Evolutionary conservation across 1,284 basidiomycete species (phyloP).

Genomic region (Ustilago trichophora): DNA sequence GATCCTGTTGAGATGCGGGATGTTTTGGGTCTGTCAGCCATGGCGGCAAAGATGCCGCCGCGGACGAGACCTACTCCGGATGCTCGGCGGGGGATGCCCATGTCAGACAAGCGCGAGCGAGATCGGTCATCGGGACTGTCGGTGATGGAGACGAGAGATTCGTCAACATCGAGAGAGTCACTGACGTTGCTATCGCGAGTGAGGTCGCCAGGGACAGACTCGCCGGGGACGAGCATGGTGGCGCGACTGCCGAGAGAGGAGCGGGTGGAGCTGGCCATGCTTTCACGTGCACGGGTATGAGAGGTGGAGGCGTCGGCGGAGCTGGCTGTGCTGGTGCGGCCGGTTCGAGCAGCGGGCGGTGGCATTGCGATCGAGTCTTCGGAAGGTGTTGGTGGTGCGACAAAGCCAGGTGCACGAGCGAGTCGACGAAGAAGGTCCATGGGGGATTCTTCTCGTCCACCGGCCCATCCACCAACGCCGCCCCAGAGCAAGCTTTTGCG

Average conservation of each 20-base stretch:
- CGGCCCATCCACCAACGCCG: slow-evolving; percentile 46
- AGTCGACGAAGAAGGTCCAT: slow-evolving; percentile 45
- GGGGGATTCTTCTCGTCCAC: slow-evolving; percentile 48
- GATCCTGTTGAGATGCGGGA: slow-evolving; percentile 31
- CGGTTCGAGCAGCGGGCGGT: slow-evolving; percentile 13
- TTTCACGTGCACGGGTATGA: slow-evolving; percentile 15
- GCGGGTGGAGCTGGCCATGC: slow-evolving; percentile 15
- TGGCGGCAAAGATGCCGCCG: slow-evolving; percentile 44
- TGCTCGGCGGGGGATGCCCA: slow-evolving; percentile 35
- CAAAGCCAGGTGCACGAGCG: slow-evolving; percentile 42
- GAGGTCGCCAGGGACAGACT: slow-evolving; percentile 46
- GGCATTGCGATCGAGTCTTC: slow-evolving; percentile 41
- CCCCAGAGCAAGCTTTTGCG: slow-evolving; percentile 44
- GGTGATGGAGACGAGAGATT: background rate
- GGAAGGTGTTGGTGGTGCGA: slow-evolving; percentile 36
- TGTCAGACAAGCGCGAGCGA: slow-evolving; percentile 29
- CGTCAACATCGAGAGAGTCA: slow-evolving; percentile 33
- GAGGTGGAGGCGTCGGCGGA: slow-evolving; percentile 8
- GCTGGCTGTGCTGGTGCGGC: slow-evolving; percentile 18
- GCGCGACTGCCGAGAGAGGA: slow-evolving; percentile 22
- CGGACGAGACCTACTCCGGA: slow-evolving; percentile 24
- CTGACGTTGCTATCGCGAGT: slow-evolving; percentile 42
- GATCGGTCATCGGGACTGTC: slow-evolving; percentile 8
- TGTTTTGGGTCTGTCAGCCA: slow-evolving; percentile 27
- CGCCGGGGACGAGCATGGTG: slow-evolving; percentile 41